Evolutionary conservation across 73 alveolate species (phyloP).

Genomic region (Tetrahymena thermophila): DNA sequence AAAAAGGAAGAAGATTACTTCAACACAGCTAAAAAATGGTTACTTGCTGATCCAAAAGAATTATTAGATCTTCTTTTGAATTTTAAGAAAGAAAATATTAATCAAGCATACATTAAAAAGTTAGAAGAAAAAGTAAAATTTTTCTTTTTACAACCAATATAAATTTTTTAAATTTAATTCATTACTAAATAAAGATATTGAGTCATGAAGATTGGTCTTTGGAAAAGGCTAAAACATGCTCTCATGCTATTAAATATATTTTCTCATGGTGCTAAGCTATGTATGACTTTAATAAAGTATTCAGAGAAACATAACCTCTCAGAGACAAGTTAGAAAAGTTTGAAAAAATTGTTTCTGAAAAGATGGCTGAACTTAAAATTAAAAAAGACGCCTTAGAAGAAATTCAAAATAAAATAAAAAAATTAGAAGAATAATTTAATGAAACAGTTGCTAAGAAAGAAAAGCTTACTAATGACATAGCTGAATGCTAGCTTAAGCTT

Average conservation of each 20-base stretch:
- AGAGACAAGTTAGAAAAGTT: conserved; percentile 57
- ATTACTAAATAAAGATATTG: background rate
- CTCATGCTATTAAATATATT: conserved; percentile 79
- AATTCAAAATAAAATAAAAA: conserved; percentile 60
- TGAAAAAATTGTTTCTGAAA: conserved; percentile 51
- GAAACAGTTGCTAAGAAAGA: conserved; percentile 56
- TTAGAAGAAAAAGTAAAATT: conserved; percentile 46
- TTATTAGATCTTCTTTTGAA: conserved; percentile 50
- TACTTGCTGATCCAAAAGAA: conserved; percentile 68
- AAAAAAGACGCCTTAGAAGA: conserved; percentile 63
- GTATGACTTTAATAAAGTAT: conserved; percentile 66
- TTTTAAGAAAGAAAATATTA: conserved; percentile 68
- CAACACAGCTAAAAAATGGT: conserved; percentile 60
- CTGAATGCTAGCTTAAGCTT: conserved; percentile 79
- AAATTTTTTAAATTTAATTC: background rate
- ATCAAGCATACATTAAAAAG: conserved; percentile 44
- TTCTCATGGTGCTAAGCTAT: conserved; percentile 86
- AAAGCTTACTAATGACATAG: conserved; percentile 51
- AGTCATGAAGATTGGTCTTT: conserved; percentile 14
- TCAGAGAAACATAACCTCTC: conserved; percentile 54
- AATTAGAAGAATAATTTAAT: conserved; percentile 44
- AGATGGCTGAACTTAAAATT: conserved; percentile 53
- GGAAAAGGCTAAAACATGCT: conserved; percentile 67
- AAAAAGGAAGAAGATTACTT: conserved; percentile 76
- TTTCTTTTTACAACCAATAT: conserved; percentile 45